Conservation (phyloP, 1,284 basidiomycete species). For the Tilletiopsis washingtonensis region DNA sequence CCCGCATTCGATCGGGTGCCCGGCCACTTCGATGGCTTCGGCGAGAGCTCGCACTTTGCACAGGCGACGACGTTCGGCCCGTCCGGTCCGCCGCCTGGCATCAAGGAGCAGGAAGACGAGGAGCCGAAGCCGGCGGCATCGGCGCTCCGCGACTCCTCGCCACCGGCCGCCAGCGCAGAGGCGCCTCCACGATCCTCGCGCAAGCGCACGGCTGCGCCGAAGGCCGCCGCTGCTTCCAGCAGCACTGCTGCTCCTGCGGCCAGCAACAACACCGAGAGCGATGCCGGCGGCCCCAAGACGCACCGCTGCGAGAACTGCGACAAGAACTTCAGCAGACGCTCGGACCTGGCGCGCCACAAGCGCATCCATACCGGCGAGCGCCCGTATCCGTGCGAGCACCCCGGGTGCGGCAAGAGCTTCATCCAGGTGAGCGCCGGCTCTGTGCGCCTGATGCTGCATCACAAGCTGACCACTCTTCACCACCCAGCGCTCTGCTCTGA, state of each 20-base stretch:
- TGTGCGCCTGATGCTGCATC: not conserved
- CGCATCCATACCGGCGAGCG: constrained; percentile 82
- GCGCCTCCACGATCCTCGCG: no score
- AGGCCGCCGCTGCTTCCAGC: not conserved
- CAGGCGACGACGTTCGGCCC: not conserved
- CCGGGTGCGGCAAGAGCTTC: constrained; percentile 49
- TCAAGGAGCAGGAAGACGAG: not conserved
- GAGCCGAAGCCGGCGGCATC: not conserved
- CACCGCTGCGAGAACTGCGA: constrained; percentile 43
- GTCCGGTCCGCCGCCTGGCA: not conserved
- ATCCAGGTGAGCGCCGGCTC: constrained; percentile 31
- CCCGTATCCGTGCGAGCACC: constrained; percentile 58
- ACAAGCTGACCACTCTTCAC: not conserved
- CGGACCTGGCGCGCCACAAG: constrained; percentile 55
- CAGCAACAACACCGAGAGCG: constrained; percentile 25
- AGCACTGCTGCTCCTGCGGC: not conserved
- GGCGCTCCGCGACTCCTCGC: not conserved
- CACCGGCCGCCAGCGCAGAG: not conserved
- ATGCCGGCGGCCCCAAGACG: constrained; percentile 44
- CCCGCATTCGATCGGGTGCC: no score
- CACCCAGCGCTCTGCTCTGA: constrained; percentile 56
- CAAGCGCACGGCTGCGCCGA: not conserved
- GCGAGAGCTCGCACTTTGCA: no score
- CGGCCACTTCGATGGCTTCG: no score
- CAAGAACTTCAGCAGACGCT: constrained; percentile 44